These are phyloP conservation scores for Parasitella parasitica DNA, from an alignment of 371 early-diverging fungal genomes.

Conservation along the genomic window DNA sequence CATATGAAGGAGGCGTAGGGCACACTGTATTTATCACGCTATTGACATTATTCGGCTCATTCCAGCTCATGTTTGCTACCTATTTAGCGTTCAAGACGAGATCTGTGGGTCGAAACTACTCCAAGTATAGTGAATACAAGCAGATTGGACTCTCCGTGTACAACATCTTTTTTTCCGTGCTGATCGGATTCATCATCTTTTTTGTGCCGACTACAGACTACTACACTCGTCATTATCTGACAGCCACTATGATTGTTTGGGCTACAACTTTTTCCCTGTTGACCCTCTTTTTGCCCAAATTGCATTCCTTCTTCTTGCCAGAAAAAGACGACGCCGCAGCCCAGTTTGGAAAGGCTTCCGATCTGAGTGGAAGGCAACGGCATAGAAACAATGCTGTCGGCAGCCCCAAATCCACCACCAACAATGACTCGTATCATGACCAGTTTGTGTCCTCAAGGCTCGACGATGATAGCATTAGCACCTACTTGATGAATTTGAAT, in stretches of 20 bases:
- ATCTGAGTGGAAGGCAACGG: conserved; percentile 19
- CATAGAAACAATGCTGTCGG: background rate
- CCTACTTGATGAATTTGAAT: conserved; percentile 31
- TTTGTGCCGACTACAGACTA: conserved; percentile 52
- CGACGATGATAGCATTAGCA: background rate
- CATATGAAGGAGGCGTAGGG: conserved; percentile 26
- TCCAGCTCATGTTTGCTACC: conserved; percentile 46
- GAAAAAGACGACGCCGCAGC: background rate
- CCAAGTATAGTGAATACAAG: conserved; percentile 60
- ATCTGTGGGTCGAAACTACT: conserved; percentile 46
- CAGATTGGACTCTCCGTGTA: conserved; percentile 62
- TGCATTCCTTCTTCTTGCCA: conserved; percentile 36
- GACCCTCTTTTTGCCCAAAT: conserved; percentile 55
- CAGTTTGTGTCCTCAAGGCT: background rate
- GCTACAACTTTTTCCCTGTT: conserved; percentile 57
- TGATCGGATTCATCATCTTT: conserved; percentile 52
- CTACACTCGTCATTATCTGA: conserved; percentile 52
- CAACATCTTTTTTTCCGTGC: conserved; percentile 57
- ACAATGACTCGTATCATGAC: background rate
- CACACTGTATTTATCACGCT: conserved; percentile 35
- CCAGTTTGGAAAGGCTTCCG: conserved; percentile 23
- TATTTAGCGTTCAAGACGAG: conserved; percentile 58
- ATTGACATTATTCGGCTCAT: conserved; percentile 34
- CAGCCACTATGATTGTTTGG: conserved; percentile 54
- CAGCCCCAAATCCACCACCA: background rate